phyloP scores from a whole-genome alignment of 306 rosid species.

The Amphicarpaea edgeworthii region DNA sequence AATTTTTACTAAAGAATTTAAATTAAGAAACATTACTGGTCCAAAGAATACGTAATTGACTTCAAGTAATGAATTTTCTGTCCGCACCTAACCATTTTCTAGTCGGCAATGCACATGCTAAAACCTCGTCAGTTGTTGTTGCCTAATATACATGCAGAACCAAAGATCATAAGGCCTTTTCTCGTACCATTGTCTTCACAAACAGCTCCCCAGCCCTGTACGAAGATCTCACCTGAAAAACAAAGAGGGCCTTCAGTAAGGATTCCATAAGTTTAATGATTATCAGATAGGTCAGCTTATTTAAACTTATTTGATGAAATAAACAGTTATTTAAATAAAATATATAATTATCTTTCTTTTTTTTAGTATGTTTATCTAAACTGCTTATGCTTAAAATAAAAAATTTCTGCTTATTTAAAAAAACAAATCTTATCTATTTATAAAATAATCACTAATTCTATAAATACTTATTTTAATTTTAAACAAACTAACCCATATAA shows the following conservation, averaged over 20 bases:
- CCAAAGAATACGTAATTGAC: constrained; percentile 20
- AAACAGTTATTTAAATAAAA: too few relatives aligned
- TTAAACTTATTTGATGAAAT: too few relatives aligned
- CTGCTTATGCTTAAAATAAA: too few relatives aligned
- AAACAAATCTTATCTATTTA: too few relatives aligned
- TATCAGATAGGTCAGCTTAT: too few relatives aligned
- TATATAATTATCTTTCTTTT: too few relatives aligned
- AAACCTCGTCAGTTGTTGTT: constrained; percentile 33
- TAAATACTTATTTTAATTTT: too few relatives aligned
- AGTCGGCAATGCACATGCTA: constrained; percentile 6
- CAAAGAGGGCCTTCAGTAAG: background rate
- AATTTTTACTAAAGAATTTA: constrained; percentile 5
- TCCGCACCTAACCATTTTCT: constrained; percentile 30
- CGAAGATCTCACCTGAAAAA: constrained; percentile 87
- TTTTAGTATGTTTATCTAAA: too few relatives aligned
- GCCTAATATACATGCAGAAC: constrained; percentile 24
- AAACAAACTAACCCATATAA: too few relatives aligned
- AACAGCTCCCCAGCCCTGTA: constrained; percentile 98
- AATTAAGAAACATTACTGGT: constrained; percentile 19
- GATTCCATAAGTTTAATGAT: background rate
- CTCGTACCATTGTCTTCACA: constrained; percentile 84
- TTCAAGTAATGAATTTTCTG: constrained; percentile 9
- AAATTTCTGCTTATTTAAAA: too few relatives aligned
- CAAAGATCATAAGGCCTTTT: constrained; percentile 47
- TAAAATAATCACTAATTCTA: too few relatives aligned